These are phyloP conservation scores for Fraxinus baroniana DNA, from an alignment of 305 asterid genomes.

Conservation along the genomic window DNA sequence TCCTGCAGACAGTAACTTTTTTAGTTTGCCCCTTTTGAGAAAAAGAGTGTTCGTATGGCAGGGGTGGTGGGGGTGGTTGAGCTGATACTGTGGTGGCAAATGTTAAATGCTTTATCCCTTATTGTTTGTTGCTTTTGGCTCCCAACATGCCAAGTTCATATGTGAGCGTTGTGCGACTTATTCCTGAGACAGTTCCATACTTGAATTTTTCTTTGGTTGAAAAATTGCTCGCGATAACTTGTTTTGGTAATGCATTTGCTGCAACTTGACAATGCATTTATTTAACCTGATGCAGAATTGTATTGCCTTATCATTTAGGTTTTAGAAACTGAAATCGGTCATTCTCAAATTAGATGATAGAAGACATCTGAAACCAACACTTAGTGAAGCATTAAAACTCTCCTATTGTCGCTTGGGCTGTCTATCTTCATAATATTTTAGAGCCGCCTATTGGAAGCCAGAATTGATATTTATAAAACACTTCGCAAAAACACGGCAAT, in stretches of 20 bases:
- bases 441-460: neutral
- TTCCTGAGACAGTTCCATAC: neutral
- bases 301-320: neutral
- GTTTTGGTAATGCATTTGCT: neutral
- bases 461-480: neutral
- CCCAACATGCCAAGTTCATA: neutral
- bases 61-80: neutral
- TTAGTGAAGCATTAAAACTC: neutral
- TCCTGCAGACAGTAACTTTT: neutral
- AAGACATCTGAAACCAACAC: neutral
- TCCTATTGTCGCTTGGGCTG: neutral
- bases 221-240: neutral
- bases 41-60: neutral
- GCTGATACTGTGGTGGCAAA: neutral
- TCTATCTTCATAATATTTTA: neutral
- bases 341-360: neutral
- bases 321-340: neutral
- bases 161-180: neutral
- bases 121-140: neutral
- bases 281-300: neutral
- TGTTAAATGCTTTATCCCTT: neutral
- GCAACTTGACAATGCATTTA: neutral
- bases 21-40: slow-evolving; percentile 7
- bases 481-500: neutral
- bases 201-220: neutral